phyloP scores from a whole-genome alignment of 2,329 filamentous ascomycete genomes.

The Botrytis medusae region DNA sequence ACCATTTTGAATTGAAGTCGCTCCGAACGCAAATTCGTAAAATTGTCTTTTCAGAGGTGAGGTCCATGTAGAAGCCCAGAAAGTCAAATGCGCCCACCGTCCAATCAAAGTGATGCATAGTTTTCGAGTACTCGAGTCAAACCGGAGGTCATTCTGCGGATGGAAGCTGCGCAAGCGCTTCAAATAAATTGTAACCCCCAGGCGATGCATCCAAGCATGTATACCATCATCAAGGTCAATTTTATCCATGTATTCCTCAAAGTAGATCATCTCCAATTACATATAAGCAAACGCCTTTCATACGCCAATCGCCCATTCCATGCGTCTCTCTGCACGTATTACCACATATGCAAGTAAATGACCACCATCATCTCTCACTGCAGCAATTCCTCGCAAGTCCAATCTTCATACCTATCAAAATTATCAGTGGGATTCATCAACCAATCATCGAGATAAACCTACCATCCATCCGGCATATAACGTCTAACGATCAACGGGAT shows the following conservation, averaged over 20 bases:
- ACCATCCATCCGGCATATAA: slow-evolving; percentile 96
- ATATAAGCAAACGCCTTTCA: slow-evolving; percentile 28
- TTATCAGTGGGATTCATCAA: slow-evolving; percentile 12
- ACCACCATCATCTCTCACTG: slow-evolving; percentile 30
- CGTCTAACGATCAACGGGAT: slow-evolving; percentile 92
- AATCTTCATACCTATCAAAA: slow-evolving; percentile 77
- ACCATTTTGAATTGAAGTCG: background rate
- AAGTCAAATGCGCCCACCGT: background rate
- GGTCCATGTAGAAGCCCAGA: background rate
- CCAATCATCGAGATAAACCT: slow-evolving; percentile 45
- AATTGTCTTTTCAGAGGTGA: too few relatives aligned
- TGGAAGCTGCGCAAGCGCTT: background rate
- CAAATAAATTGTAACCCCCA: background rate
- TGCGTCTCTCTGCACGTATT: slow-evolving; percentile 23
- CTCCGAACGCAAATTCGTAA: background rate
- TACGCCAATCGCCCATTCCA: slow-evolving; percentile 37
- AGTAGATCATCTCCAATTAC: slow-evolving; percentile 7
- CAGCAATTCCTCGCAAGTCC: slow-evolving; percentile 95
- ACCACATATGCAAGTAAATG: slow-evolving; percentile 18
- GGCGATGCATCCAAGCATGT: background rate
- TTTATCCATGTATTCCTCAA: slow-evolving; percentile 1
- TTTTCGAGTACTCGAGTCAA: background rate
- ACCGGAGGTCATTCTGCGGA: background rate
- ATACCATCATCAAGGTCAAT: background rate
- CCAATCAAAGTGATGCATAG: background rate